phyloP scores from a whole-genome alignment of 495 filamentous ascomycete genomes.

The Cetradonia linearis region DNA sequence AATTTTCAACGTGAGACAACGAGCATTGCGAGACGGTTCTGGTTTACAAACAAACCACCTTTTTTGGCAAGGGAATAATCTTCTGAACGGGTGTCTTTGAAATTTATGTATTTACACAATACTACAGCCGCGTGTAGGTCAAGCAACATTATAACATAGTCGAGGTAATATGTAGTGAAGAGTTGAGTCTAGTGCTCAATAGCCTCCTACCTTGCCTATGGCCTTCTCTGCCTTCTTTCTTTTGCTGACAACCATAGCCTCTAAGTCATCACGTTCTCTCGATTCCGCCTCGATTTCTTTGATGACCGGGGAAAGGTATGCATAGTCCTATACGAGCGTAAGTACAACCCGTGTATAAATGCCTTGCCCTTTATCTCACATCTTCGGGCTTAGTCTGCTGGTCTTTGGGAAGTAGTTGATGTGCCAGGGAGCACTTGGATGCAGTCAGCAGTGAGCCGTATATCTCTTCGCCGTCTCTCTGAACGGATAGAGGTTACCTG shows the following conservation, averaged over 20 bases:
- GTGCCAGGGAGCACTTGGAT: conserved; percentile 65
- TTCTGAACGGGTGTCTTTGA: not conserved
- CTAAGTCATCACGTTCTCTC: conserved; percentile 72
- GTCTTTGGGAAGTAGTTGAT: conserved; percentile 71
- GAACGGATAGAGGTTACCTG: conserved; percentile 48
- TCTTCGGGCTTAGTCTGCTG: conserved; percentile 72
- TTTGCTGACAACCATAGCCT: conserved; percentile 62
- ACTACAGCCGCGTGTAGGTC: not conserved
- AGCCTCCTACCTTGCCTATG: not conserved
- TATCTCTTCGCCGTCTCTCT: not conserved
- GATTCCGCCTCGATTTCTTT: conserved; percentile 71
- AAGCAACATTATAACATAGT: not conserved
- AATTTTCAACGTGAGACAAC: too few species aligned
- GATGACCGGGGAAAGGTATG: conserved; percentile 74
- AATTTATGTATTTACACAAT: not conserved
- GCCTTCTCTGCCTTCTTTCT: conserved; percentile 20
- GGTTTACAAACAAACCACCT: not conserved
- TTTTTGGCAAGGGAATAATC: not conserved
- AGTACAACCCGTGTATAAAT: conserved; percentile 22
- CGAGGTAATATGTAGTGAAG: not conserved
- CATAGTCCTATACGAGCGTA: conserved; percentile 51
- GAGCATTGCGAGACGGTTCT: too few species aligned
- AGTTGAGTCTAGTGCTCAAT: not conserved
- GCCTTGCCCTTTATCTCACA: conserved; percentile 37
- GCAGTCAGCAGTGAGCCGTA: conserved; percentile 28